Evolutionary conservation across 306 rosid genomes (phyloP), one percentile per base, ranked within the genome.

Genomic region (Acmispon strigosus): DNA sequence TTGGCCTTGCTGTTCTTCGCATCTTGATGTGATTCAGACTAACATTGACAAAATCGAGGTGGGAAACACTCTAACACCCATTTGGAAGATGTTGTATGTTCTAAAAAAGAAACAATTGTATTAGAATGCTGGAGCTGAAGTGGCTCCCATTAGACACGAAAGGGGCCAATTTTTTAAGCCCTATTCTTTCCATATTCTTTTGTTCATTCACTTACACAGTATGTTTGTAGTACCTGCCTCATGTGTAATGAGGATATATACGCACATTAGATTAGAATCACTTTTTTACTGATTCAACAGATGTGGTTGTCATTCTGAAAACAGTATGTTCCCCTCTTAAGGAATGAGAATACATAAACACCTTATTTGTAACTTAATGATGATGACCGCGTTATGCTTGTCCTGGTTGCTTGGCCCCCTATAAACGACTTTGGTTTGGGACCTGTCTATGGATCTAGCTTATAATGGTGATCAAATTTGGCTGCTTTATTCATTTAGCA

Each of bases 1-100:
- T 94, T 59, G 99, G 99, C 50, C 96, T 94, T 9, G 97, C 99
- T 37, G 87, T 91, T 48, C 69, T 94, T 63, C 96, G 99, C 32
- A 85, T 90, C 72, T 78, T 90, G 72, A 86, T 86, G 96, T 90
- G 75, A 82, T 49, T 75, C 52, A 44, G 70, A 65, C 58, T 53
- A 47, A 56, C 47, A 78, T 67, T 52, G 61, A 66, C 76, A 37
- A 70, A 62, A 52, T 48, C 12, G 11, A 48, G 53, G 39, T 54
- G 49, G 19, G 54, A 67, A 63, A 37, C 13, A 62, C 45, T 48
- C 43, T 10, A 57, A 41, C 41, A 61, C 42, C 45, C 66, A 10
- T 76, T 74, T 76, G 69, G 50, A 78, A 80, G 76, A 54, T 77
- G 43, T 64, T 79, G 70, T 54, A 63, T 76, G 57, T 68, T 60